phyloP scores from a whole-genome alignment of 2,329 filamentous ascomycete species.

The Aspergillus quadrilineatus region DNA sequence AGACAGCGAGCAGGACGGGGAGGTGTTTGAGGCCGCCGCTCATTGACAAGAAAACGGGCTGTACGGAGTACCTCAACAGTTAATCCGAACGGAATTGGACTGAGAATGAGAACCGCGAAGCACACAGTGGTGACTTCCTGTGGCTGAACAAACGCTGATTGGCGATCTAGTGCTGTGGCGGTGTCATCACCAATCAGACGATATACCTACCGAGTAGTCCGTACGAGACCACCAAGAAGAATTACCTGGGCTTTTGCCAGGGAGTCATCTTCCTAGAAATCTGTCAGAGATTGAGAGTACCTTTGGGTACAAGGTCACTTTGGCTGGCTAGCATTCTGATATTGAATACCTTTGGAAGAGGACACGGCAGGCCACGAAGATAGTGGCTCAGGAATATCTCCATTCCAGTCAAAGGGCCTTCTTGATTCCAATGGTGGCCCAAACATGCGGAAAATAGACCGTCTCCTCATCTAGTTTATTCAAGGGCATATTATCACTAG shows the following conservation, averaged over 20 bases:
- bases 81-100: neutral
- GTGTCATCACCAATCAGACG: neutral
- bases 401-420: too few species aligned
- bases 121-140: neutral
- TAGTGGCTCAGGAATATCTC: neutral
- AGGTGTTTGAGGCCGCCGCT: conserved; percentile 21
- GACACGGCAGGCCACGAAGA: neutral
- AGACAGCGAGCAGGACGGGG: conserved; percentile 15
- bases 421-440: too few species aligned
- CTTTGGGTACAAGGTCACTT: neutral
- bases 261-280: neutral
- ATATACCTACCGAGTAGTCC: neutral
- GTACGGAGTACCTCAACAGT: neutral
- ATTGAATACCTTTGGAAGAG: neutral
- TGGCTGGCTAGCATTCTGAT: neutral
- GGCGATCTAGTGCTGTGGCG: conserved; percentile 18
- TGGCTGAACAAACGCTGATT: conserved; percentile 15
- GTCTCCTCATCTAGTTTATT: too few species aligned
- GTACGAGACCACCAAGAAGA: too few species aligned
- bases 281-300: neutral
- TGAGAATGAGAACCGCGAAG: neutral
- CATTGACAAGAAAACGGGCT: conserved; percentile 23
- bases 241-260: neutral
- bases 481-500: too few species aligned
- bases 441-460: too few species aligned